Evolutionary conservation across 1,139 yeast genomes (phyloP), one percentile per base, ranked within the genome.

Genomic region (Candida pseudoviswanathii): DNA sequence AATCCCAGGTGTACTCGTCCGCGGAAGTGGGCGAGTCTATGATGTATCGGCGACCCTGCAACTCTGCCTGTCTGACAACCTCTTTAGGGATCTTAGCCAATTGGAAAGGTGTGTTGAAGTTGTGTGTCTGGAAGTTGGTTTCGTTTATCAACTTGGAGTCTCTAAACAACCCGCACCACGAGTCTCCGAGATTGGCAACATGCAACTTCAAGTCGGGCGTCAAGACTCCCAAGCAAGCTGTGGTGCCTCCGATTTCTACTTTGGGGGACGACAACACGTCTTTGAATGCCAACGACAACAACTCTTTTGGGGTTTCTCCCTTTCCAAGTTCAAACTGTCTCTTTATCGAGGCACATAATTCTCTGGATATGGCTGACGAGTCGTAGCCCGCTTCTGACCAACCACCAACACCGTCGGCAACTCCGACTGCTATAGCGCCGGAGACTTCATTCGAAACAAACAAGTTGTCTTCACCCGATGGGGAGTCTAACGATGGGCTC

Each of bases 331-430:
- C 77, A 51, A 75, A 75, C 25, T 52, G 57, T 5, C 52, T 40
- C 46, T 66, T 63, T 47, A 73, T 70, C 5, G 77, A 66, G 11
- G 66, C 66, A 56, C 91, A 85, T 44, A 86, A 67, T 59, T 86
- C 92, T 58, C 92, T 72, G 10, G 89, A 83, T 43, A 87, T 86
- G 6, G 92, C 92, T 51, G 87, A 81, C 1, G 97, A 89, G 64
- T 92, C 97, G 58, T 85, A 88, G 0, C 97, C 97, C 39, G 89
- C 85, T 57, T 89, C 94, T 2, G 90, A 81, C 97, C 98, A 94
- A 1, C 98, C 98, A 16, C 98, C 98, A 4, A 94, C 98, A 21
- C 99, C 99, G 67, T 94, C 99, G 2, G 97, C 94, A 1, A 94
- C 97, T 7, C 97, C 98, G 6, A 89, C 77, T 0, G 92, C 83